Conservation (phyloP, 768 basidiomycete genomes). For the Sarcomyxa edulis region DNA sequence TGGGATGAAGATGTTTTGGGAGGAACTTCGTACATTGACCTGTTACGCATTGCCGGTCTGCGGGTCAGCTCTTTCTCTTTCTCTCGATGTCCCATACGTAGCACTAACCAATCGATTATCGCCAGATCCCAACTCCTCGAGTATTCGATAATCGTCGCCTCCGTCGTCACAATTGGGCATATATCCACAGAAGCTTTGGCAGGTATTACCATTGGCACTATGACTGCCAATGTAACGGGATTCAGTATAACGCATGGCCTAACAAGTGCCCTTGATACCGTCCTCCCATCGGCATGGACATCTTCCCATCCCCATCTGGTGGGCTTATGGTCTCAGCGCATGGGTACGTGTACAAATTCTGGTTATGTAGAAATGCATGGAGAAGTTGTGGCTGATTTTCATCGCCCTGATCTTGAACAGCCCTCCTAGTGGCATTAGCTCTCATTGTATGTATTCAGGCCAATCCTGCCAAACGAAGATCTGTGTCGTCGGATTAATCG, state of each 20-base stretch:
- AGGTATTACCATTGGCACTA: slow-evolving; percentile 68
- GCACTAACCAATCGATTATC: slow-evolving; percentile 4
- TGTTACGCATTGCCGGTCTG: slow-evolving; percentile 68
- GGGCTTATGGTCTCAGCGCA: slow-evolving; percentile 87
- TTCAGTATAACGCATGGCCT: slow-evolving; percentile 83
- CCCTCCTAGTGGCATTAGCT: slow-evolving; percentile 51
- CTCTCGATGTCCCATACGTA: too few species aligned
- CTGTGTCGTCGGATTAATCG: background rate
- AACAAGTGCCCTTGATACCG: slow-evolving; percentile 84
- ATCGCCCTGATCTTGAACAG: slow-evolving; percentile 35
- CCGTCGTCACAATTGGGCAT: slow-evolving; percentile 87
- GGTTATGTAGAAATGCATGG: background rate
- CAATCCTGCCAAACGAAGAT: too few species aligned
- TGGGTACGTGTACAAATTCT: slow-evolving; percentile 47
- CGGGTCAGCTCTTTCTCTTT: slow-evolving; percentile 1
- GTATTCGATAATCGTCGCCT: slow-evolving; percentile 78
- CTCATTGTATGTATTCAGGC: slow-evolving; percentile 55
- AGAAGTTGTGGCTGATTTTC: background rate
- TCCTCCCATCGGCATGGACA: slow-evolving; percentile 95
- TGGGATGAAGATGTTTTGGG: slow-evolving; percentile 48
- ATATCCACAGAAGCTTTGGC: slow-evolving; percentile 87
- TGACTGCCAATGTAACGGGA: slow-evolving; percentile 70
- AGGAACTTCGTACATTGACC: slow-evolving; percentile 54
- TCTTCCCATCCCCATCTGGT: slow-evolving; percentile 78
- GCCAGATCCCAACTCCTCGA: slow-evolving; percentile 74